Conservation (phyloP, 352 stramenopile genomes). For the Globisporangium camurandrum region DNA sequence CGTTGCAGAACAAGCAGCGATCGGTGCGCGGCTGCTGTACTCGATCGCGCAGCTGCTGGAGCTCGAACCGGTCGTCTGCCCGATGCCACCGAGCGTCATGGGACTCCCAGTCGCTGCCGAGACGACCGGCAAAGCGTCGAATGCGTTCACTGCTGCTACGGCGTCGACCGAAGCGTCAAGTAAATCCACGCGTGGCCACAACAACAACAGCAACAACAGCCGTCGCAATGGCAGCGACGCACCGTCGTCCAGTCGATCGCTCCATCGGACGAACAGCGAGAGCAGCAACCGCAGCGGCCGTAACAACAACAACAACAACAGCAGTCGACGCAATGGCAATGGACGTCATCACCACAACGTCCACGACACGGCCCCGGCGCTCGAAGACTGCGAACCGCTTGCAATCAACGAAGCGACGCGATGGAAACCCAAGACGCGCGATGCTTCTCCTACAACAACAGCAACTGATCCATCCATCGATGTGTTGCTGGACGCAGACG, state of each 20-base stretch:
- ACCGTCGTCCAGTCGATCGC: constrained; percentile 32
- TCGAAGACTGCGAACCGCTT: constrained; percentile 59
- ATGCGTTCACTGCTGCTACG: constrained; percentile 6
- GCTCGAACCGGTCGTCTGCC: constrained; percentile 51
- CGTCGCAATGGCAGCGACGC: constrained; percentile 19
- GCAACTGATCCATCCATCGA: too few relatives aligned
- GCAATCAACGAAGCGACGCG: constrained; percentile 79
- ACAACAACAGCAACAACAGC: constrained; percentile 4
- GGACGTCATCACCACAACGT: constrained; percentile 33
- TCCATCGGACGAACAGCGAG: constrained; percentile 37
- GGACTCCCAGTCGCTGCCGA: constrained; percentile 35
- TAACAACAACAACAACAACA: constrained; percentile 7
- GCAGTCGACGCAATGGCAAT: constrained; percentile 32
- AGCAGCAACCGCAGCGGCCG: constrained; percentile 33
- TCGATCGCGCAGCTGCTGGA: constrained; percentile 69
- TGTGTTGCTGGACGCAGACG: too few relatives aligned
- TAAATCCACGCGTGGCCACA: background rate
- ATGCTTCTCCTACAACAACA: constrained; percentile 6
- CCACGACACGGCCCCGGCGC: constrained; percentile 39
- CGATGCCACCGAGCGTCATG: constrained; percentile 44
- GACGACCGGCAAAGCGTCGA: constrained; percentile 42
- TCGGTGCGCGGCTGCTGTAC: constrained; percentile 59
- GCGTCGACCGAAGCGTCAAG: background rate
- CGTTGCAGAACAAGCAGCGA: constrained; percentile 33
- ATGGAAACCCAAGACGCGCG: constrained; percentile 67